Conservation (phyloP, 441 rosid genomes). For the Pelargonium exstipulatum region DNA sequence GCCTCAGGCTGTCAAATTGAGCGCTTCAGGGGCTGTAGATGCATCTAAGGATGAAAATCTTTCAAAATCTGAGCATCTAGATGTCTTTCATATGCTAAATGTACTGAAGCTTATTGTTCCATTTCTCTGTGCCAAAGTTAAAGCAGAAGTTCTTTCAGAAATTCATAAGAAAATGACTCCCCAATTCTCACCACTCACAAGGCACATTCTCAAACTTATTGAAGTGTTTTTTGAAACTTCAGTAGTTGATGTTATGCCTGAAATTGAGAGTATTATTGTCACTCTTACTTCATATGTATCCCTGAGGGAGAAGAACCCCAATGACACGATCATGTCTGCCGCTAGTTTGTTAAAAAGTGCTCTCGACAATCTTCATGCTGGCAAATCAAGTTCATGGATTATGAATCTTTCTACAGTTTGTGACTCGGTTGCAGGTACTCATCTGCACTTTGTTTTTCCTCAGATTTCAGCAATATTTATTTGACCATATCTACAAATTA, state of each 20-base stretch:
- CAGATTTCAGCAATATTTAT: neutral
- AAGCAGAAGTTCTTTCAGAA: slow-evolving; percentile 43
- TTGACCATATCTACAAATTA: neutral
- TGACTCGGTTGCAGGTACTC: slow-evolving; percentile 53
- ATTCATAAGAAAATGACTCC: slow-evolving; percentile 47
- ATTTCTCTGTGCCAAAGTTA: slow-evolving; percentile 41
- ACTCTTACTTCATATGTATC: slow-evolving; percentile 56
- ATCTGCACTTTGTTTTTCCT: slow-evolving; percentile 14
- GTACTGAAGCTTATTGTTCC: slow-evolving; percentile 56
- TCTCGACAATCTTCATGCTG: slow-evolving; percentile 38
- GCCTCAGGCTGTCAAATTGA: slow-evolving; percentile 35
- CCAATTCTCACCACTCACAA: slow-evolving; percentile 48
- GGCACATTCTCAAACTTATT: slow-evolving; percentile 49
- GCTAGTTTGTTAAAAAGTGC: slow-evolving; percentile 45
- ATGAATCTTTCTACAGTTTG: slow-evolving; percentile 45
- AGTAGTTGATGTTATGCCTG: slow-evolving; percentile 38
- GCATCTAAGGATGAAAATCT: slow-evolving; percentile 38
- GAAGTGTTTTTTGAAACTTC: slow-evolving; percentile 50
- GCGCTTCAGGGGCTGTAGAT: slow-evolving; percentile 30
- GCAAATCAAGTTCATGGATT: slow-evolving; percentile 39
- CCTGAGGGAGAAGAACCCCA: slow-evolving; percentile 43
- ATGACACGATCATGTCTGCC: slow-evolving; percentile 55
- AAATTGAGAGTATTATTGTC: slow-evolving; percentile 40
- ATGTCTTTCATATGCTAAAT: slow-evolving; percentile 68
- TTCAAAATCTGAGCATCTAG: slow-evolving; percentile 43